Evolutionary conservation across 371 early-diverging fungal species (phyloP), one percentile per base, ranked within the genome.

Genomic region (Pancytospora philotis): DNA sequence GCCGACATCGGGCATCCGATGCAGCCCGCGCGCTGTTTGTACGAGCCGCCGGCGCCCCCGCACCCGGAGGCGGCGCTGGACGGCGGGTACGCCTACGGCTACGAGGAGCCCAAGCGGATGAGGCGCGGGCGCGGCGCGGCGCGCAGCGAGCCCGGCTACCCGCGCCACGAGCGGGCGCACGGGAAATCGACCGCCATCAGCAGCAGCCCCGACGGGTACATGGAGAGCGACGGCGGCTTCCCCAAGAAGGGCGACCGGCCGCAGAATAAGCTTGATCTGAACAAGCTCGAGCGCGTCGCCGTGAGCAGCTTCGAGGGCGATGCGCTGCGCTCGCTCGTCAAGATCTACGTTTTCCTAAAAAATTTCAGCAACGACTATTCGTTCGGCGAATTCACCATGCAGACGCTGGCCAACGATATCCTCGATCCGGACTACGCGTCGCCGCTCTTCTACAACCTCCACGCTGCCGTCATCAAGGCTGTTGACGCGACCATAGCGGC

Each of bases 231-330:
- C 10, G 55, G 27, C 19, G 13, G 19, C 19, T 13, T 8, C 10
- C 10, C 27, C 55, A 53, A 13, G 13, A 13, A 53, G 8, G 32
- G 10, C 8, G 32, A 25, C 19, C 27, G 10, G 13, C 45, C 13
- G 13, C 45, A 41, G 45, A 6, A 6, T 8, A 28, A 59, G 59
- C 30, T 59, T 6, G 59, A 39, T 28, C 19, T 22, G 10, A 59
- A 22, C 6, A 39, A n/a, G n/a, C 48, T 36, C n/a, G 30, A 6
- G 25, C 19, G n/a, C 6, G 48, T 59, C 8, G 22, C 8, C 10
- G 38, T 59, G 22, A 6, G 6, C 30, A 13, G 59, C 8, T 59
- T 59, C 48, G 41, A 59, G 30, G 59, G 30, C 6, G 41, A 59
- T 6, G 10, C 8, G 19, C 13, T 59, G 10, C 13, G 8, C 19